Base-by-base conservation (phyloP, 257 asterid genomes). In the Penstemon davidsonii region DNA sequence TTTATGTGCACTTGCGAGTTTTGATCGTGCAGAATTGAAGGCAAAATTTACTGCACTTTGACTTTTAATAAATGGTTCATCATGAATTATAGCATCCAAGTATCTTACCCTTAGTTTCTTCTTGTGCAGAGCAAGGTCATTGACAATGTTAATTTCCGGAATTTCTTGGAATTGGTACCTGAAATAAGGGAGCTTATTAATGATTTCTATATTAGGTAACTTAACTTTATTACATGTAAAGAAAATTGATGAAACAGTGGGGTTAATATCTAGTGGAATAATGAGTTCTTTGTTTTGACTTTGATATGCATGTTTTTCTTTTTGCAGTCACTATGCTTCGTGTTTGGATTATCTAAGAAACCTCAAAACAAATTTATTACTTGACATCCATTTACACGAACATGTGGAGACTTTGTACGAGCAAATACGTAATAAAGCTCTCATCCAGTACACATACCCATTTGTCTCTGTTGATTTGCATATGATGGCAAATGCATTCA, bases 401-500 rank as follows among this genome's bases (percentile, higher is more conserved):
- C 96, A 92, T n/a, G 96, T 92, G 47, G 95, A 89, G 81, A 87
- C 92, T 19, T 78, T 90, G 49, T 92, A 92, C 43, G 88, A 84
- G 71, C 89, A 88, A 69, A 90, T 92, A 79, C 97, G 97, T 2
- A 88, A 77, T 85, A 92, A 92, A 81, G 99, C 99, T 63, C 90
- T 94, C 69, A 91, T 91, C 68, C 99, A 94, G 83, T 94, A 91
- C 79, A 94, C 97, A 4, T 85, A 83, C 69, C 99, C 97, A 7
- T 94, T 91, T 68, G 85, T 91, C 74, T 94, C 99, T 44, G 99
- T 91, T 59, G 97, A 91, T 78, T 85, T 94, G 57, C 77, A 75
- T 58, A 87, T 84, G 96, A 94, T 94, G 99, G 99, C 97, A 64
- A 82, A 82, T 79, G 99, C 99, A 70, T 91, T 94, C 78, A 88